These are phyloP conservation scores for Colletotrichum chlorophyti DNA, from an alignment of 2,329 filamentous ascomycete genomes.

Conservation along the genomic window DNA sequence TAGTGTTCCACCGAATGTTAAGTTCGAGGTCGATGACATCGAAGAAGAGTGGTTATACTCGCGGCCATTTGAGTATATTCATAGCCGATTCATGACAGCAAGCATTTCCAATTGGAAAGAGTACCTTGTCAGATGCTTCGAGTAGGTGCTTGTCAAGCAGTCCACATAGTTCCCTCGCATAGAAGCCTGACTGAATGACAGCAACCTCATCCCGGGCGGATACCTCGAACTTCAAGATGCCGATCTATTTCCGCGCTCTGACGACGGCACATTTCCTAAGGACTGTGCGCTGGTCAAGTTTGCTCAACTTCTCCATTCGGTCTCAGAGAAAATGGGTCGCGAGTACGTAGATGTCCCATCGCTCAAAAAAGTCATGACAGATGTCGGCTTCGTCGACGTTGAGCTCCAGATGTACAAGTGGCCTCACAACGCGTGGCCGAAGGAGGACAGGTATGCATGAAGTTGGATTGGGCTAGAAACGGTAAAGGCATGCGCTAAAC, in stretches of 20 bases:
- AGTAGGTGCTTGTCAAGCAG: constrained; percentile 24
- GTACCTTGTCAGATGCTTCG: constrained; percentile 53
- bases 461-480: too few relatives aligned
- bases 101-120: constrained; percentile 56
- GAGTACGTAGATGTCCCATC: constrained; percentile 32
- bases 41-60: constrained; percentile 58
- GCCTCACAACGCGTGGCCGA: constrained; percentile 30
- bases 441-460: not conserved
- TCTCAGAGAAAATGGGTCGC: constrained; percentile 33
- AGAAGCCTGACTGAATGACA: not conserved
- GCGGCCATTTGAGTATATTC: constrained; percentile 61
- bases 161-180: too few relatives aligned
- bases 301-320: constrained; percentile 26
- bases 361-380: constrained; percentile 35
- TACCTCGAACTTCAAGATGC: constrained; percentile 46
- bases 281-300: constrained; percentile 31
- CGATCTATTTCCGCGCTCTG: constrained; percentile 36
- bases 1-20: constrained; percentile 58
- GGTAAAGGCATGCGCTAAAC: not conserved
- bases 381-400: constrained; percentile 34
- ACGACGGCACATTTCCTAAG: constrained; percentile 17
- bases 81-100: constrained; percentile 56
- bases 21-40: constrained; percentile 61
- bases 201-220: constrained; percentile 47
- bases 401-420: constrained; percentile 24